Percentiles rank a stretch among this genome's conserved stretches.
These are phyloP conservation scores for Tetracentron sinense DNA, from an alignment of 164 flowering plant genomes.

Conservation along the genomic window DNA sequence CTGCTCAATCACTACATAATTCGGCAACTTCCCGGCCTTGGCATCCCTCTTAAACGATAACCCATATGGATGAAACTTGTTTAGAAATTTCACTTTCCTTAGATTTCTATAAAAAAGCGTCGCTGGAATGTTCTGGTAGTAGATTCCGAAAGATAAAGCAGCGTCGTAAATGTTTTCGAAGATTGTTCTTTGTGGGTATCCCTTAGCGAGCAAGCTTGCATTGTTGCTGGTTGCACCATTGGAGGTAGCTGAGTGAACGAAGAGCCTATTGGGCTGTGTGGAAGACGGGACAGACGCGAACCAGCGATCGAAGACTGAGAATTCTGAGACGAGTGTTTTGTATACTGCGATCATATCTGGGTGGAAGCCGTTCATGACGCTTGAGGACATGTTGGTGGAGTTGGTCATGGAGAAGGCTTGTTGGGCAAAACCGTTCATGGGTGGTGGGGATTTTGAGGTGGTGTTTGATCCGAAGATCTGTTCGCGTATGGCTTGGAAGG, in stretches of 20 bases:
- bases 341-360: conserved; percentile 58
- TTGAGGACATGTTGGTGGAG: conserved; percentile 32
- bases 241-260: conserved; percentile 77
- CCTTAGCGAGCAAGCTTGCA: conserved; percentile 32
- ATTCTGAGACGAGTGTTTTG: conserved; percentile 49
- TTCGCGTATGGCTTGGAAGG: conserved; percentile 39
- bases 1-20: conserved; percentile 82
- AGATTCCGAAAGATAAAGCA: conserved; percentile 63
- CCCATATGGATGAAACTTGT: conserved; percentile 48
- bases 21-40: conserved; percentile 56
- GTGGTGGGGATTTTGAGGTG: conserved; percentile 39
- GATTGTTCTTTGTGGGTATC: conserved; percentile 72
- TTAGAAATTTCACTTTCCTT: conserved; percentile 54
- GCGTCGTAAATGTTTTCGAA: conserved; percentile 65
- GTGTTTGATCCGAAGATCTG: conserved; percentile 62
- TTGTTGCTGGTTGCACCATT: conserved; percentile 64
- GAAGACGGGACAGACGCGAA: conserved; percentile 72
- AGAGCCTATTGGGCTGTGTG: conserved; percentile 75
- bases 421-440: conserved; percentile 76
- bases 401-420: conserved; percentile 47
- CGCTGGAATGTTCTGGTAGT: conserved; percentile 72
- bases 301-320: conserved; percentile 29
- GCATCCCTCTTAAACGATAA: conserved; percentile 51
- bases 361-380: conserved; percentile 67
- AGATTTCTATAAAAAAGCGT: conserved; percentile 68